Evolutionary conservation across 495 filamentous ascomycete species (phyloP).

Genomic region (Penicillium paradoxum): DNA sequence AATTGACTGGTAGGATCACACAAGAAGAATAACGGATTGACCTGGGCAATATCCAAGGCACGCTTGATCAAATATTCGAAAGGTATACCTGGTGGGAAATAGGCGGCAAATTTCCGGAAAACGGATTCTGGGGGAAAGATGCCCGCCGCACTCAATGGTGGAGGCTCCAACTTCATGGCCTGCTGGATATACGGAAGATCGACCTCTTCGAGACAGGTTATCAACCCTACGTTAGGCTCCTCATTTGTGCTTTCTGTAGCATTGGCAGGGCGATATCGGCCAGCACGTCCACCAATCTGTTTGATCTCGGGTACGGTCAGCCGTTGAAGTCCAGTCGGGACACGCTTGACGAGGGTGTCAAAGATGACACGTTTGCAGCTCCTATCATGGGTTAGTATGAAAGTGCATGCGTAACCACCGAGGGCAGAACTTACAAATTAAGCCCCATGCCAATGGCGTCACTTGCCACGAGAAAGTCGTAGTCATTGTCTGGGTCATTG

Average conservation of each 20-base stretch:
- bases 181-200: constrained; percentile 60
- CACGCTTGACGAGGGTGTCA: constrained; percentile 64
- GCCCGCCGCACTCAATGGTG: constrained; percentile 68
- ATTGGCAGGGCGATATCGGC: constrained; percentile 76
- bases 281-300: constrained; percentile 92
- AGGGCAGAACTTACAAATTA: constrained; percentile 58
- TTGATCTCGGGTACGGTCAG: constrained; percentile 76
- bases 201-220: constrained; percentile 69
- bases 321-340: constrained; percentile 43
- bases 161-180: constrained; percentile 57
- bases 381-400: constrained; percentile 32
- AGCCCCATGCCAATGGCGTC: constrained; percentile 98
- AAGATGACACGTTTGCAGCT: constrained; percentile 91
- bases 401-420: not conserved
- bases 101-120: constrained; percentile 65
- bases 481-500: constrained; percentile 91
- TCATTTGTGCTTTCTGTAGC: constrained; percentile 21
- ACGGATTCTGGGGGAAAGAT: constrained; percentile 62
- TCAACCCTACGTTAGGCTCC: constrained; percentile 54
- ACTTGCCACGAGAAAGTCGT: constrained; percentile 88
- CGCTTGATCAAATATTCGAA: constrained; percentile 73
- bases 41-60: constrained; percentile 57
- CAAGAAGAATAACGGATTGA: constrained; percentile 65
- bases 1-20: constrained; percentile 57
- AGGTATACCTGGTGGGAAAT: constrained; percentile 71